Conservation (phyloP, 192 early-diverging fungal species). For the Linnemannia hyalina region DNA sequence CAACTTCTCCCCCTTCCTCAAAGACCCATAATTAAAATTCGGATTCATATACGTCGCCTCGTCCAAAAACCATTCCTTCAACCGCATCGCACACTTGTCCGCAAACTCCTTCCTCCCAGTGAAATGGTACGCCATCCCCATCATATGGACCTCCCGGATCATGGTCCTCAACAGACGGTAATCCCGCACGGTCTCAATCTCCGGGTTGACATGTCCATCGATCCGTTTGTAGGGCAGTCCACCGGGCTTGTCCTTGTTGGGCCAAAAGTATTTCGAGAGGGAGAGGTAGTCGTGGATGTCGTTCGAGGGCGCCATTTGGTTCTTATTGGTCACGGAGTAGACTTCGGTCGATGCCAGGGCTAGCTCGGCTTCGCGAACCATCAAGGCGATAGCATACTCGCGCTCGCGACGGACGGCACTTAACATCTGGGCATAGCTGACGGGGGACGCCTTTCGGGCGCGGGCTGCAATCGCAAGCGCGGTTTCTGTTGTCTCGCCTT, state of each 20-base stretch:
- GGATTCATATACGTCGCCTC: conserved; percentile 71
- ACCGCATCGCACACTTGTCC: conserved; percentile 49
- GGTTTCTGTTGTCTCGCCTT: background rate
- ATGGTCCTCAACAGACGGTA: conserved; percentile 54
- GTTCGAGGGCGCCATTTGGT: conserved; percentile 59
- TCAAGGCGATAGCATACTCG: conserved; percentile 43
- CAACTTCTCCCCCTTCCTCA: conserved; percentile 59
- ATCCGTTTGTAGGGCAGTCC: conserved; percentile 65
- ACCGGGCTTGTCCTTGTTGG: conserved; percentile 45
- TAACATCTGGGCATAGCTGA: conserved; percentile 38
- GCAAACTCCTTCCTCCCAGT: conserved; percentile 62
- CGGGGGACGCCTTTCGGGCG: conserved; percentile 29
- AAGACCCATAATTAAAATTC: conserved; percentile 66
- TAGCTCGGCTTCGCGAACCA: conserved; percentile 46
- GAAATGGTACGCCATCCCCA: conserved; percentile 70
- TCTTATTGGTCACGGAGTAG: conserved; percentile 68
- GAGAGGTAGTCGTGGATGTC: conserved; percentile 72
- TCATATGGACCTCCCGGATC: conserved; percentile 58
- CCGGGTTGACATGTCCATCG: conserved; percentile 71
- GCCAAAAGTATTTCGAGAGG: conserved; percentile 71
- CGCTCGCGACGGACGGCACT: conserved; percentile 46
- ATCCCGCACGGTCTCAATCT: conserved; percentile 63
- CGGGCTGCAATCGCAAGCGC: conserved; percentile 2
- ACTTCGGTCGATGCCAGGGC: conserved; percentile 53
- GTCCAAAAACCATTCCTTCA: conserved; percentile 71